A percentile compares a stretch with the other conserved stretches of the same genome.
Evolutionary conservation across 2,329 filamentous ascomycete genomes (phyloP).

Genomic region (Geosmithia putterillii): DNA sequence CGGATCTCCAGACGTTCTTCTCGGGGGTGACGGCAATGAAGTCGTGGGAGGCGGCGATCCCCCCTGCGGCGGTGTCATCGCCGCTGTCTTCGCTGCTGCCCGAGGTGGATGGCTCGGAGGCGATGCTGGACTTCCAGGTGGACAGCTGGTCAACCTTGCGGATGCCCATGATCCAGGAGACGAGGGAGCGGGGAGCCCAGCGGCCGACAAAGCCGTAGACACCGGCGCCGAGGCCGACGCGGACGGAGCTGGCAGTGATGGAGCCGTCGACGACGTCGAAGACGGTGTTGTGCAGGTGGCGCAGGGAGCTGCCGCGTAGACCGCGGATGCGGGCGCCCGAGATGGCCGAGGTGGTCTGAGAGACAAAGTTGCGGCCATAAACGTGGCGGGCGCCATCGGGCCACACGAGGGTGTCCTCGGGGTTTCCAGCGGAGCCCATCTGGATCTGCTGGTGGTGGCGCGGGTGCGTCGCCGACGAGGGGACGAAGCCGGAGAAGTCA

Average conservation of each 20-base stretch:
- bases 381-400: slow-evolving; percentile 44
- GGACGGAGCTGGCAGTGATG: slow-evolving; percentile 49
- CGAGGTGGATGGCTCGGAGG: slow-evolving; percentile 21
- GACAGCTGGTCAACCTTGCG: slow-evolving; percentile 46
- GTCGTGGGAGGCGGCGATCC: slow-evolving; percentile 20
- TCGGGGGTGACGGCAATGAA: slow-evolving; percentile 38
- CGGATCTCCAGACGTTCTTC: slow-evolving; percentile 26
- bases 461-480: no score
- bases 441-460: no score
- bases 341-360: slow-evolving; percentile 41
- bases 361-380: slow-evolving; percentile 51
- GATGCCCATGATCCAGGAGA: slow-evolving; percentile 91
- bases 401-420: slow-evolving; percentile 46
- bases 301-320: slow-evolving; percentile 56
- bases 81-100: slow-evolving; percentile 21
- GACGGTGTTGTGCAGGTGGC: slow-evolving; percentile 73
- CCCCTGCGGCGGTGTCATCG: slow-evolving; percentile 16
- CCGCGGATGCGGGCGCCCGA: slow-evolving; percentile 45
- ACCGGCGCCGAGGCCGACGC: slow-evolving; percentile 73
- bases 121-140: slow-evolving; percentile 34
- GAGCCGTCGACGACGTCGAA: slow-evolving; percentile 75
- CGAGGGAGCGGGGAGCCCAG: slow-evolving; percentile 63
- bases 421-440: slow-evolving; percentile 19
- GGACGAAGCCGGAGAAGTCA: slow-evolving; percentile 61
- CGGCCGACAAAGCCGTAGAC: slow-evolving; percentile 77